Evolutionary conservation across 371 early-diverging fungal genomes (phyloP).

Genomic region (Mucor racemosus): DNA sequence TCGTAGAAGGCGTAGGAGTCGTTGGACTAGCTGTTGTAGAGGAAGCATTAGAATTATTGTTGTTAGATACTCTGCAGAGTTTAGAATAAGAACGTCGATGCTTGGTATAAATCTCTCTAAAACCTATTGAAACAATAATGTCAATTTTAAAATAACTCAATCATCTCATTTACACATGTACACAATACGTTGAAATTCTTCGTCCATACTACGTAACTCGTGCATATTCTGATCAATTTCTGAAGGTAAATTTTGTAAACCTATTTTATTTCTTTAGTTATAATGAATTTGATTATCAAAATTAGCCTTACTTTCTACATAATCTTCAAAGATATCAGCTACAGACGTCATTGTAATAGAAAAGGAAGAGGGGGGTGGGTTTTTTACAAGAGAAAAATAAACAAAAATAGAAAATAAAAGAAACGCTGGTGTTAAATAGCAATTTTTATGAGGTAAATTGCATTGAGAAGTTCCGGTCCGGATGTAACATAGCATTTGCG

Average conservation of each 20-base stretch:
- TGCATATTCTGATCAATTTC: conserved; percentile 62
- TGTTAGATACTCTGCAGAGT: conserved; percentile 12
- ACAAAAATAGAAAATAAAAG: conserved; percentile 1
- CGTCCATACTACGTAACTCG: conserved; percentile 58
- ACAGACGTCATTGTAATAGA: conserved; percentile 44
- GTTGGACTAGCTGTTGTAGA: not conserved
- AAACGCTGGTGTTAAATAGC: not conserved
- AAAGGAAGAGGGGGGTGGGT: not conserved
- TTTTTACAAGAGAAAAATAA: conserved; percentile 3
- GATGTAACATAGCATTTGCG: not conserved
- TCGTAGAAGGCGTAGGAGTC: conserved; percentile 17
- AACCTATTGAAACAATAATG: conserved; percentile 10
- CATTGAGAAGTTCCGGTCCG: not conserved
- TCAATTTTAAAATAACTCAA: not conserved
- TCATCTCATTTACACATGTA: conserved; percentile 2
- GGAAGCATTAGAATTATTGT: not conserved
- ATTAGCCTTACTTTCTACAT: conserved; percentile 49
- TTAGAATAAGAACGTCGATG: conserved; percentile 27
- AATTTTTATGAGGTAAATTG: not conserved
- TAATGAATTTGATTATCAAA: not conserved
- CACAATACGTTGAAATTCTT: conserved; percentile 48
- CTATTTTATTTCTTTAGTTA: conserved; percentile 20
- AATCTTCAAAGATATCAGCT: conserved; percentile 58
- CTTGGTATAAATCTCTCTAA: conserved; percentile 29
- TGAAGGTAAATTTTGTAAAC: conserved; percentile 53